Evolutionary conservation across 345 rosid species (phyloP).

Genomic region (Gossypium stocksii): DNA sequence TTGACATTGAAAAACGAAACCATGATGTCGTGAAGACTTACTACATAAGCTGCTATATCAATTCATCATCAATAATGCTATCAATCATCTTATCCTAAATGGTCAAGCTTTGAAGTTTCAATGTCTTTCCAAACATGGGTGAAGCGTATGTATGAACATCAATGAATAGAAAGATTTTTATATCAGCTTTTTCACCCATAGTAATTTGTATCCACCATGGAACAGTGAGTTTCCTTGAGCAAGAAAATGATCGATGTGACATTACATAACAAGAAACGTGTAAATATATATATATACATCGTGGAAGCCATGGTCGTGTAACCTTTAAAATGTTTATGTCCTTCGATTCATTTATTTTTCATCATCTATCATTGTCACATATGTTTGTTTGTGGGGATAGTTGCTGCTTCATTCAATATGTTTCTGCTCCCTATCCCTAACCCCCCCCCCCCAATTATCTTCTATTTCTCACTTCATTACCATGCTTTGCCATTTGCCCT

Average conservation of each 20-base stretch:
- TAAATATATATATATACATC: not conserved
- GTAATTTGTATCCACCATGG: not conserved
- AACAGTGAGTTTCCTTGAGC: slow-evolving; percentile 19
- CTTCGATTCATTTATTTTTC: slow-evolving; percentile 11
- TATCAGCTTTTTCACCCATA: not conserved
- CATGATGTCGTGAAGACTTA: no score
- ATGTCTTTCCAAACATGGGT: not conserved
- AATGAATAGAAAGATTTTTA: slow-evolving; percentile 7
- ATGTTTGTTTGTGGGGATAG: not conserved
- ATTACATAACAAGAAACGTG: slow-evolving; percentile 16
- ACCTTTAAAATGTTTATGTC: slow-evolving; percentile 10
- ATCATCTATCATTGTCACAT: slow-evolving; percentile 33
- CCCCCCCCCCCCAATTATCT: no score
- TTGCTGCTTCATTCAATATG: no score
- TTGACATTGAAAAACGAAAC: no score
- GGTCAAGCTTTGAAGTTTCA: not conserved
- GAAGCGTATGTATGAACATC: slow-evolving; percentile 26
- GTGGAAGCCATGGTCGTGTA: slow-evolving; percentile 10
- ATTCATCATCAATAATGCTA: slow-evolving; percentile 27
- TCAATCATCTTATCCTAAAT: slow-evolving; percentile 22
- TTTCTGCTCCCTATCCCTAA: no score
- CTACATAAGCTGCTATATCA: no score
- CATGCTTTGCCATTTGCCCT: no score
- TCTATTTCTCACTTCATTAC: no score
- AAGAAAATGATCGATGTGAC: slow-evolving; percentile 20